Conservation (phyloP, 495 filamentous ascomycete genomes). For the Penicillium macrosclerotiorum region DNA sequence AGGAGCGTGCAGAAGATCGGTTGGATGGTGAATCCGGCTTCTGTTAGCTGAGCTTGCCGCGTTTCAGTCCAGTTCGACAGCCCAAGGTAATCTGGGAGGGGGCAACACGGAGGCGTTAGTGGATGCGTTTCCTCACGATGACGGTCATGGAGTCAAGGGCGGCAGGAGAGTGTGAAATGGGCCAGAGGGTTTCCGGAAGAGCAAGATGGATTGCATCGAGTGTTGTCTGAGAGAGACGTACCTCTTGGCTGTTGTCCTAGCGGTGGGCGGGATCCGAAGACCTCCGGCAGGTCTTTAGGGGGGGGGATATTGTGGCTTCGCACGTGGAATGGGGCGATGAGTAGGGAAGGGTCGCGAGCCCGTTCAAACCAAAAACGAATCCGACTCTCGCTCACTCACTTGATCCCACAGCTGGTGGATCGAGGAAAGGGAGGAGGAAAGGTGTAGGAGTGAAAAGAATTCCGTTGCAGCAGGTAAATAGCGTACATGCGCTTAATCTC, state of each 20-base stretch:
- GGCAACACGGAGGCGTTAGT: background rate
- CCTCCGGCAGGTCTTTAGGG: slow-evolving; percentile 25
- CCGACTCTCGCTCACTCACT: background rate
- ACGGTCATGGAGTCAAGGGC: background rate
- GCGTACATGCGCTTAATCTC: slow-evolving; percentile 10
- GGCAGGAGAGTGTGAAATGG: background rate
- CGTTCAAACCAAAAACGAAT: slow-evolving; percentile 4
- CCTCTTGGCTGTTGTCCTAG: slow-evolving; percentile 14
- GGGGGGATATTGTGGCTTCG: slow-evolving; percentile 15
- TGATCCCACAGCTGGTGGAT: no score
- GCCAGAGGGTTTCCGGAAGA: background rate
- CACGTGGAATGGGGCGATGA: slow-evolving; percentile 27
- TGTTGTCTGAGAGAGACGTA: slow-evolving; percentile 14
- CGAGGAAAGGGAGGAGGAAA: slow-evolving; percentile 5
- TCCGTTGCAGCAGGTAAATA: slow-evolving; percentile 4
- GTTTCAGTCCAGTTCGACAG: slow-evolving; percentile 1
- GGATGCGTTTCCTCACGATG: background rate
- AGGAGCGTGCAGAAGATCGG: no score
- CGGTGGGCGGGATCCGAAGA: slow-evolving; percentile 20
- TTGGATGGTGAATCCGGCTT: no score
- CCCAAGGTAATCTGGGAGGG: slow-evolving; percentile 2
- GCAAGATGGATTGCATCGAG: background rate
- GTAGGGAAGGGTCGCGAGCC: slow-evolving; percentile 4
- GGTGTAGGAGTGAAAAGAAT: no score
- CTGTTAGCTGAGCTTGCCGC: background rate